Evolutionary conservation across 805 yeast species (phyloP).

Genomic region (Suhomyces pyralidae): DNA sequence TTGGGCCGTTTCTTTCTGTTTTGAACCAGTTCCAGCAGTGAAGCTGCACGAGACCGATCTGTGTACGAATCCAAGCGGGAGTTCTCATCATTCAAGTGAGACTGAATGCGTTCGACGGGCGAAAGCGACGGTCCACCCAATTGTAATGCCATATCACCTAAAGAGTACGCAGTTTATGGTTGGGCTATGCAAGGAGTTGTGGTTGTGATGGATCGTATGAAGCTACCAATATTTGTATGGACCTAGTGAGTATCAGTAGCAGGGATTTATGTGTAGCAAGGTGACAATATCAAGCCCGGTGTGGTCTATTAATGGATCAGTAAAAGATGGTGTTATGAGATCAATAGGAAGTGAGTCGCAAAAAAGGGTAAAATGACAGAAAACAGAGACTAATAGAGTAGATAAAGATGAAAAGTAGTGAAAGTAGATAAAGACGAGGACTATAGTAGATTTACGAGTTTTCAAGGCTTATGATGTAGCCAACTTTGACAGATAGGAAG

Average conservation of each 20-base stretch:
- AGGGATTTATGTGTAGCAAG: neutral
- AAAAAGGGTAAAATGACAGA: neutral
- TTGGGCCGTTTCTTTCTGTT: conserved; percentile 1
- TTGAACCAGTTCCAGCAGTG: neutral
- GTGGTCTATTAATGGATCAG: neutral
- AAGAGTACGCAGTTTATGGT: no score
- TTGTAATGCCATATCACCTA: neutral
- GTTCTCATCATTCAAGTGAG: neutral
- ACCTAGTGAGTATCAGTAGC: neutral
- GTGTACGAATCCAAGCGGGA: neutral
- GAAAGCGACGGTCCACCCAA: neutral
- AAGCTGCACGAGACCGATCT: neutral
- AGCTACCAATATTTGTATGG: neutral
- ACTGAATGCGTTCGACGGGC: neutral
- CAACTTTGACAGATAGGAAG: neutral
- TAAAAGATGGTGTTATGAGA: neutral
- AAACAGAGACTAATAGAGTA: neutral
- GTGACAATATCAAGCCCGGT: neutral
- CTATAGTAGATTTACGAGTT: no score
- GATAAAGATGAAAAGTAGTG: neutral
- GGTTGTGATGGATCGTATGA: neutral
- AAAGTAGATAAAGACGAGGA: neutral
- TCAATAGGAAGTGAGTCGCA: neutral
- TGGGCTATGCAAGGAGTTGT: neutral
- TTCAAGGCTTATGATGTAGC: neutral